Conservation (phyloP, 129 eudicot genomes). For the Solidago caesia region DNA sequence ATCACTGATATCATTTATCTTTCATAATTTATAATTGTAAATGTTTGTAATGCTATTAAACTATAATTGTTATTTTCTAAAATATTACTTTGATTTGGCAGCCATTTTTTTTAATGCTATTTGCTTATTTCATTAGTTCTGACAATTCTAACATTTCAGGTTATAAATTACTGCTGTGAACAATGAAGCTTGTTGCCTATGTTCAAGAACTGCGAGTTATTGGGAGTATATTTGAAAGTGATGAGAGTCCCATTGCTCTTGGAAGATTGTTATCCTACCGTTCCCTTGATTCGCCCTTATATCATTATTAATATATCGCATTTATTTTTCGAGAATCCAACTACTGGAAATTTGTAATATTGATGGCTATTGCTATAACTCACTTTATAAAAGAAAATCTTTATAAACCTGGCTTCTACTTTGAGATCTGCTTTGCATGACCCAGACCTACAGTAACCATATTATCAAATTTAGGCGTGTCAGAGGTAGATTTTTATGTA, state of each 20-base stretch:
- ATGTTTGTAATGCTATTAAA: no score
- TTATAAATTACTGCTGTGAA: conserved; percentile 9
- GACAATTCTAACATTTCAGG: conserved; percentile 24
- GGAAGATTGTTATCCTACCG: not conserved
- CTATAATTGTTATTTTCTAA: no score
- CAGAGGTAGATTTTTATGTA: conserved; percentile 3
- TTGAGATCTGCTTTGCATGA: conserved; percentile 8
- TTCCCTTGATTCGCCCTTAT: conserved; percentile 31
- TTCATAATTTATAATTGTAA: not conserved
- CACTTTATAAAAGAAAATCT: no score
- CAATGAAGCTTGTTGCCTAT: conserved; percentile 25
- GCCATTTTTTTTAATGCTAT: not conserved
- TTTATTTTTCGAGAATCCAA: conserved; percentile 6
- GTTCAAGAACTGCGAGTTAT: conserved; percentile 3
- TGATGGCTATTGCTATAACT: not conserved
- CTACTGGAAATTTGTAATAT: conserved; percentile 22
- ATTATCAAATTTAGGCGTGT: not conserved
- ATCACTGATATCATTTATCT: no score
- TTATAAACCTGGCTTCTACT: not conserved
- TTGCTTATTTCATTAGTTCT: conserved; percentile 9
- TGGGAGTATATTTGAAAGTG: conserved; percentile 15
- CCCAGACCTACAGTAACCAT: no score
- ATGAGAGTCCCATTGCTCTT: conserved; percentile 7
- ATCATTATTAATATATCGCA: not conserved
- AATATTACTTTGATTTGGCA: not conserved